Percentiles rank a stretch among this genome's conserved stretches.
Conservation (phyloP, 345 rosid genomes). For the Stellera chamaejasme region DNA sequence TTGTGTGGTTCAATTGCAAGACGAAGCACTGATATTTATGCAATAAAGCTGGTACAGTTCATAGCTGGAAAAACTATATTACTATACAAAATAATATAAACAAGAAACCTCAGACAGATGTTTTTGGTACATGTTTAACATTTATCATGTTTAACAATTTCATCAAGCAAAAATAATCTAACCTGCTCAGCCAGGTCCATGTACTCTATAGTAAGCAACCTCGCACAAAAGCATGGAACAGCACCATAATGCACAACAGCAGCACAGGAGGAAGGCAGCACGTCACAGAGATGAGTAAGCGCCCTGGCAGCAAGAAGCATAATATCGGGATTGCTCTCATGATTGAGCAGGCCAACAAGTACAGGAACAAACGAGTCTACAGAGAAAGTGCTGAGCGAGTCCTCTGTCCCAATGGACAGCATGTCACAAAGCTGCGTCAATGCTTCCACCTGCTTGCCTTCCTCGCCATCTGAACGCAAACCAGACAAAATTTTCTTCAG, state of each 20-base stretch:
- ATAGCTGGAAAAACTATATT: no score
- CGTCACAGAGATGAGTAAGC: constrained; percentile 92
- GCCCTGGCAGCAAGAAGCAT: constrained; percentile 99
- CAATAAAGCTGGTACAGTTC: no score
- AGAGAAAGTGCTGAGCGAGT: constrained; percentile 84
- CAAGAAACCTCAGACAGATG: no score
- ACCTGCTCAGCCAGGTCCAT: constrained; percentile 99
- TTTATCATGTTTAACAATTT: background rate
- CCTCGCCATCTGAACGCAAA: constrained; percentile 90
- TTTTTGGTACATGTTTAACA: background rate
- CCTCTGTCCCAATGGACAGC: constrained; percentile 97
- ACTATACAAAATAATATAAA: no score
- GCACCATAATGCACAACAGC: constrained; percentile 99
- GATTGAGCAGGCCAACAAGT: constrained; percentile 86
- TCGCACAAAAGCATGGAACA: constrained; percentile 80
- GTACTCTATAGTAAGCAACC: constrained; percentile 93
- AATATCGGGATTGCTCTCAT: constrained; percentile 93
- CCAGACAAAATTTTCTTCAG: constrained; percentile 93
- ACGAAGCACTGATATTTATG: no score
- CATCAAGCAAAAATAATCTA: constrained; percentile 4
- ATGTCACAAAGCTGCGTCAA: constrained; percentile 94
- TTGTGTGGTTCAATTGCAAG: no score
- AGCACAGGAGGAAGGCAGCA: constrained; percentile 93
- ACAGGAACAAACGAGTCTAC: constrained; percentile 97
- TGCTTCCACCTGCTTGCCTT: constrained; percentile 98